Evolutionary conservation across 176 grass and related monocot genomes (phyloP), one percentile per base, ranked within the genome.

Genomic region (Oryza coarctata): DNA sequence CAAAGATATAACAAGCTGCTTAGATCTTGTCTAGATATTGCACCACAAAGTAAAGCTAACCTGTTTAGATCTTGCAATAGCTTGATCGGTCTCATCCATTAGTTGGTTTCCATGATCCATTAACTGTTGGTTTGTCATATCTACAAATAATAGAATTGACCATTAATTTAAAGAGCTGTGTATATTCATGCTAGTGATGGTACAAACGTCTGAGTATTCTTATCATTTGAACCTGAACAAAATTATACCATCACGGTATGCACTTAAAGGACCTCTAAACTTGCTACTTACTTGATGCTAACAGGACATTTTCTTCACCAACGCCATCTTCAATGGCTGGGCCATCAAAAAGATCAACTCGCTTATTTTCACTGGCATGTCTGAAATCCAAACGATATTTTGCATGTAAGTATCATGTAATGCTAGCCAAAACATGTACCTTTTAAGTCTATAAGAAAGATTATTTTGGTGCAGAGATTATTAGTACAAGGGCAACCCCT

Each of bases 111-210:
- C 95, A 3, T 78, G 78, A 65, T 91, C 85, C 78, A 98, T 81
- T 86, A 98, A 73, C 82, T 95, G 92, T 66, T 98, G 95, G 83
- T 98, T 98, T 84, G 92, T 89, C 95, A 98, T 93, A 78, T 94
- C 95, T 98, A 80, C 63, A 71, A 65, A 80, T 3, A 9, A 30
- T 60, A 41, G n/a, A 49, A 35, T 2, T 2, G 55, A 18, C 72
- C 22, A 72, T 70, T 23, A 74, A 73, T 73, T 12, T 78, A 52
- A 34, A 74, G 30, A 83, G 12, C 3, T 33, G 41, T 32, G 66
- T 34, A 84, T 61, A 82, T 66, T 50, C 31, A 85, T 41, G 44
- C 32, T 18, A 3, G 32, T 65, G 61, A 33, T 81, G 55, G 63
- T 6, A 49, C 1, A 63, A 9, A 40, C n/a, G 12, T 65, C 30